phyloP scores from a whole-genome alignment of 495 filamentous ascomycete species.

The Trichoderma parareesei region DNA sequence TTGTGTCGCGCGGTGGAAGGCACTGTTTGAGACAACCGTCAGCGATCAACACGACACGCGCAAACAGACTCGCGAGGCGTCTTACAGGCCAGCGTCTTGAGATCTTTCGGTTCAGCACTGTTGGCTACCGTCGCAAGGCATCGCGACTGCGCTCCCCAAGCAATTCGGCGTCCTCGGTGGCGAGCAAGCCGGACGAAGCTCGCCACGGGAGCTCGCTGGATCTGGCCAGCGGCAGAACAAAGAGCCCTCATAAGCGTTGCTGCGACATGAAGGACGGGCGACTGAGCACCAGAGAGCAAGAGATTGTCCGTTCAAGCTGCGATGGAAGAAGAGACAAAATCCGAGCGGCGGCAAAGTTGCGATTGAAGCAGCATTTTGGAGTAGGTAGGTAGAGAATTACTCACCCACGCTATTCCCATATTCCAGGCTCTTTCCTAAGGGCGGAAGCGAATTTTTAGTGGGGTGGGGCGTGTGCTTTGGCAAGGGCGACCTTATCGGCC shows the following conservation, averaged over 20 bases:
- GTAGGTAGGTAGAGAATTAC: no score
- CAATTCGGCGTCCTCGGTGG: constrained; percentile 21
- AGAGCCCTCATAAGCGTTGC: constrained; percentile 21
- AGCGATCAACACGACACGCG: not conserved
- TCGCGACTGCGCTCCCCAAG: constrained; percentile 25
- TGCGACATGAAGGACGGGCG: not conserved
- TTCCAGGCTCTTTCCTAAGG: not conserved
- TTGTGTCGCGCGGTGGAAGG: constrained; percentile 65
- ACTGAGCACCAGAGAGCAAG: not conserved
- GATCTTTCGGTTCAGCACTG: constrained; percentile 18
- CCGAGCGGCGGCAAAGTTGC: not conserved
- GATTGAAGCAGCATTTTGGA: not conserved
- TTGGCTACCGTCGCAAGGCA: constrained; percentile 29
- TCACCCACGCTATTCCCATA: not conserved
- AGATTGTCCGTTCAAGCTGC: not conserved
- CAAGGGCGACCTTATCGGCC: not conserved
- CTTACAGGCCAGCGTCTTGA: constrained; percentile 27
- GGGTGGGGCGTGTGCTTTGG: not conserved
- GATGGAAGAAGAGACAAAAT: not conserved
- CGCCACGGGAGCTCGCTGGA: constrained; percentile 29
- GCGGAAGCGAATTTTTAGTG: constrained; percentile 9
- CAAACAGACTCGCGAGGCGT: constrained; percentile 8
- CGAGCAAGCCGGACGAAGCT: constrained; percentile 34
- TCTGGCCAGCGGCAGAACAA: constrained; percentile 27
- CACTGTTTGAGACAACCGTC: constrained; percentile 29